Base-by-base conservation (phyloP, 768 basidiomycete species). In the Coprinopsis cinerea region DNA sequence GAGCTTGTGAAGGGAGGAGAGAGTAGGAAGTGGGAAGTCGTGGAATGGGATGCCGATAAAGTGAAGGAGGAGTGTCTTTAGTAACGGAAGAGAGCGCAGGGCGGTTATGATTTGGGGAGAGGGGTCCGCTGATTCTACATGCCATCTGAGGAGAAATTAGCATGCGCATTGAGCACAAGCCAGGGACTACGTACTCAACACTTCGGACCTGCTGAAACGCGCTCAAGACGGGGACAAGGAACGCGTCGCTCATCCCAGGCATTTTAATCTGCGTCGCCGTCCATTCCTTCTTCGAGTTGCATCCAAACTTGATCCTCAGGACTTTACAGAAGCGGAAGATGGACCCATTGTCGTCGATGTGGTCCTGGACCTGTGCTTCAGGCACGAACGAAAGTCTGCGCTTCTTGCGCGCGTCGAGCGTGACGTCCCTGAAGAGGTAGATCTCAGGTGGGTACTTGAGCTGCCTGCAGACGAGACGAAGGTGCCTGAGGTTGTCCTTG, bases 161-260 rank as follows among this genome's bases (percentile, higher is more conserved):
- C 14, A 37, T 7, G 3, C 9, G 11, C 20, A 39, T 1, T 3
- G 13, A 6, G 0, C 20, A 24, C 1, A 17, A 15, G 22, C 37
- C 5, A 18, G 17, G 23, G 13, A 24, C 4, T 4, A 48, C 47
- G 2, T 17, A 48, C 47, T 48, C 47, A 3, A 37, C 47, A 39
- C 47, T 48, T 24, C 26, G 22, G n/a, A 39, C 47, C 17, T 25
- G 25, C 23, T 39, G 47, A 23, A 48, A 40, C 14, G 18, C 35
- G 10, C 35, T 37, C 14, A 48, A 23, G 36, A 48, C 27, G 2
- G 35, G 35, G 23, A 40, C 18, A 14, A 48, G 13, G 22, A 48
- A 48, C 14, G 17, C 10, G 24, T 48, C 36, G 47, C 35, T 37
- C 47, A 48, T 48, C n/a, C 47, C 47, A 17, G 23, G 22, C 47